A percentile compares a stretch with the other conserved stretches of the same genome.
These are phyloP conservation scores for Penicillium diatomitis DNA, from an alignment of 495 filamentous ascomycete genomes.

Conservation along the genomic window DNA sequence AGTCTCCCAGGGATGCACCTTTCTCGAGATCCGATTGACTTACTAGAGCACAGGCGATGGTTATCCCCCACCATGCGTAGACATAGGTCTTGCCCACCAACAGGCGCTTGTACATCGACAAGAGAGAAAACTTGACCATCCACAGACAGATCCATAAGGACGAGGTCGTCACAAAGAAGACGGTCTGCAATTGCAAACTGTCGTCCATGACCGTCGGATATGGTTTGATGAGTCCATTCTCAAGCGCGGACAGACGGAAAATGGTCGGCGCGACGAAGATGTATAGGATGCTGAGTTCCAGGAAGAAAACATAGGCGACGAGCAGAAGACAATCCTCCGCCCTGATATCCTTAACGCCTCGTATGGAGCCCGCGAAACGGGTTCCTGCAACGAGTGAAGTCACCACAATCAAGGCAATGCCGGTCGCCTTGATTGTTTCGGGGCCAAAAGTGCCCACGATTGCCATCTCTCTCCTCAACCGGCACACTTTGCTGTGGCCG, in stretches of 20 bases:
- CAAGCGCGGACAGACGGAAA: constrained; percentile 11
- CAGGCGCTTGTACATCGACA: constrained; percentile 34
- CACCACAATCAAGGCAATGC: constrained; percentile 21
- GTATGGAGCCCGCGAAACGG: constrained; percentile 10
- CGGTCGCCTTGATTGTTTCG: constrained; percentile 11
- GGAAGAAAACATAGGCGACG: constrained; percentile 21
- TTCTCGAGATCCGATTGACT: background rate
- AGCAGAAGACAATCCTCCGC: constrained; percentile 24
- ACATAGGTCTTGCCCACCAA: constrained; percentile 15
- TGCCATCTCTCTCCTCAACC: background rate
- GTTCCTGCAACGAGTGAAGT: constrained; percentile 16
- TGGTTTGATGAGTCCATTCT: background rate
- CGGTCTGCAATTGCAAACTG: constrained; percentile 16
- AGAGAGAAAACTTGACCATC: constrained; percentile 36
- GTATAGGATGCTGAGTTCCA: constrained; percentile 25
- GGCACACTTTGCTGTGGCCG: background rate
- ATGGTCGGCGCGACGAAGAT: constrained; percentile 23
- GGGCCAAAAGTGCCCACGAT: constrained; percentile 2
- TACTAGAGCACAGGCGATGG: background rate
- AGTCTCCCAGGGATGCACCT: too few relatives aligned
- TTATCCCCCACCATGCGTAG: constrained; percentile 25
- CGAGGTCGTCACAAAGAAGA: constrained; percentile 35
- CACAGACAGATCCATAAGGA: constrained; percentile 39
- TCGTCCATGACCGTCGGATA: constrained; percentile 11
- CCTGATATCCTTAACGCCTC: constrained; percentile 8